A percentile compares a stretch with the other conserved stretches of the same genome.
Conservation (phyloP, 441 rosid genomes). For the Capsella rubella region DNA sequence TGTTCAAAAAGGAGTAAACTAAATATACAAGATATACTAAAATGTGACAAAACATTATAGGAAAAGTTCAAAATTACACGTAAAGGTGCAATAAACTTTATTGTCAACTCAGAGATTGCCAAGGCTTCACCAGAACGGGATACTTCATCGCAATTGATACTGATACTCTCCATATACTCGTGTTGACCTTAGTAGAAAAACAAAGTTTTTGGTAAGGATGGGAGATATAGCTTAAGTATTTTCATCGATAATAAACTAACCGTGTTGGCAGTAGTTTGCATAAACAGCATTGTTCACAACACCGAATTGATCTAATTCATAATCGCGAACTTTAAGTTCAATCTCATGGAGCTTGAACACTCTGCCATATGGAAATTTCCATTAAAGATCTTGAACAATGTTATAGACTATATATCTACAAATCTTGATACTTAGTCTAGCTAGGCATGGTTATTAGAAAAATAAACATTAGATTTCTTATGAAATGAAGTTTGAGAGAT, state of each 20-base stretch:
- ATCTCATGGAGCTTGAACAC: constrained; percentile 58
- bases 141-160: constrained; percentile 56
- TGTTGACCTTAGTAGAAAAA: neutral
- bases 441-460: no score
- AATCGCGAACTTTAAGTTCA: constrained; percentile 81
- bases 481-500: neutral
- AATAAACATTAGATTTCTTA: no score
- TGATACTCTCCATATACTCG: constrained; percentile 56
- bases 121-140: constrained; percentile 25
- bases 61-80: constrained; percentile 48
- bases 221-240: neutral
- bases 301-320: constrained; percentile 87
- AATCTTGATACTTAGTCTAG: no score
- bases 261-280: constrained; percentile 79
- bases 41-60: neutral
- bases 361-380: constrained; percentile 39
- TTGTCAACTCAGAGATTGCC: constrained; percentile 63
- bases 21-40: no score
- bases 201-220: neutral
- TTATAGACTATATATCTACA: no score
- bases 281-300: constrained; percentile 90
- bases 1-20: neutral
- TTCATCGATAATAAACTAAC: constrained; percentile 10
- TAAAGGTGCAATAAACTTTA: constrained; percentile 62
- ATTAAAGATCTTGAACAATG: neutral